phyloP scores from a whole-genome alignment of 495 filamentous ascomycete species.

The Penicillium angulare region DNA sequence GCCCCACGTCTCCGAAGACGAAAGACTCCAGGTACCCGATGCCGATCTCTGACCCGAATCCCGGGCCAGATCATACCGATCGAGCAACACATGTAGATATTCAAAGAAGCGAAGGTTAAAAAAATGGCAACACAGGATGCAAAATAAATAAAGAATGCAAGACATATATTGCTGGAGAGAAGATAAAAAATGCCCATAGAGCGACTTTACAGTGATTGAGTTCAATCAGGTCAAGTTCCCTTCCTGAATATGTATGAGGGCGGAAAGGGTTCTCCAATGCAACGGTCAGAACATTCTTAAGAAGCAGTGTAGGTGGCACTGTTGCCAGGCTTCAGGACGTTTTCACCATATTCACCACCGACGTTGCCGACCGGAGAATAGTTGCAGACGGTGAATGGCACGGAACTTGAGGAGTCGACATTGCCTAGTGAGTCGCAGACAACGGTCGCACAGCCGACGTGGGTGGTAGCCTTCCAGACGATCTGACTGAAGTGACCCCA shows the following conservation, averaged over 20 bases:
- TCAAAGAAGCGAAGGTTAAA: slow-evolving; percentile 22
- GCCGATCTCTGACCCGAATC: slow-evolving; percentile 9
- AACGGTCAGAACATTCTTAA: too few species aligned
- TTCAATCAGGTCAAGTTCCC: neutral
- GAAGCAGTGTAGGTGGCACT: slow-evolving; percentile 10
- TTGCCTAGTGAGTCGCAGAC: slow-evolving; percentile 51
- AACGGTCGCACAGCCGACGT: slow-evolving; percentile 71
- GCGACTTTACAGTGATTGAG: neutral
- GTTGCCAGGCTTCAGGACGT: slow-evolving; percentile 57
- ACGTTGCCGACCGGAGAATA: slow-evolving; percentile 75
- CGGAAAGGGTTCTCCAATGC: neutral
- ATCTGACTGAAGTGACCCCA: slow-evolving; percentile 93
- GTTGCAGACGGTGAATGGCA: slow-evolving; percentile 82
- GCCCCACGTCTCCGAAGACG: neutral
- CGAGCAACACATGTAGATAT: slow-evolving; percentile 21
- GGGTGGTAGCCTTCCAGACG: slow-evolving; percentile 71
- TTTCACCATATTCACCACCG: slow-evolving; percentile 59
- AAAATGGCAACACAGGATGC: slow-evolving; percentile 1
- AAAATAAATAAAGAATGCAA: neutral
- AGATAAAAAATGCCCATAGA: neutral
- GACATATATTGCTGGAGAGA: too few species aligned
- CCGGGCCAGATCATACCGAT: slow-evolving; percentile 3
- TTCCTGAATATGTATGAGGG: too few species aligned
- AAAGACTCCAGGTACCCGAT: slow-evolving; percentile 4
- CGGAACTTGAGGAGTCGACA: slow-evolving; percentile 42